Conservation (phyloP, 2,329 filamentous ascomycete genomes). For the Orbilia blumenaviensis region DNA sequence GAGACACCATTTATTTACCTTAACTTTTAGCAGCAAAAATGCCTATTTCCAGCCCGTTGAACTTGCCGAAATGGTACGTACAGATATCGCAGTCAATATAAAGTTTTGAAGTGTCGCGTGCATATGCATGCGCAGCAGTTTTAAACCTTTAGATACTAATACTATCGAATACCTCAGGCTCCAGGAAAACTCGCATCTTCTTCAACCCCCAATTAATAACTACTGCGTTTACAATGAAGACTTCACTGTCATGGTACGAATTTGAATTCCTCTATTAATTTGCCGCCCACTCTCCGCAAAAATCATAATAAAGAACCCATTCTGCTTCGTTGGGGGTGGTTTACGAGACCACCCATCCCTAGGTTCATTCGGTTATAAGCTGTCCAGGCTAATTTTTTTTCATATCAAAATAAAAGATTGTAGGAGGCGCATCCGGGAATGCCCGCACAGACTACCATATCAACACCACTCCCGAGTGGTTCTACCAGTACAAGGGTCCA, state of each 20-base stretch:
- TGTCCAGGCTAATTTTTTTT: too few species aligned
- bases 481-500: constrained; percentile 92
- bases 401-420: constrained; percentile 68
- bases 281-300: too few species aligned
- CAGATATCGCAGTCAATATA: background rate
- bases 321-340: too few species aligned
- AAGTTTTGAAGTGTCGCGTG: background rate
- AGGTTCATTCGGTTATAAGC: too few species aligned
- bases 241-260: constrained; percentile 78
- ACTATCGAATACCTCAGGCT: constrained; percentile 70
- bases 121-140: too few species aligned
- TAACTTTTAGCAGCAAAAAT: constrained; percentile 8
- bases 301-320: background rate
- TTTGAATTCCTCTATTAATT: too few species aligned
- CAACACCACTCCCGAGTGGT: constrained; percentile 95
- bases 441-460: constrained; percentile 98
- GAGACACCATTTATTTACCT: too few species aligned
- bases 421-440: constrained; percentile 82
- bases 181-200: constrained; percentile 86
- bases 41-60: constrained; percentile 60
- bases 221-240: constrained; percentile 92
- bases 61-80: constrained; percentile 63
- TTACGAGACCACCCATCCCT: too few species aligned
- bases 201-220: constrained; percentile 95
- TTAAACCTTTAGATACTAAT: background rate